Evolutionary conservation across 2,329 filamentous ascomycete genomes (phyloP).

Genomic region (Ophiostoma ips): DNA sequence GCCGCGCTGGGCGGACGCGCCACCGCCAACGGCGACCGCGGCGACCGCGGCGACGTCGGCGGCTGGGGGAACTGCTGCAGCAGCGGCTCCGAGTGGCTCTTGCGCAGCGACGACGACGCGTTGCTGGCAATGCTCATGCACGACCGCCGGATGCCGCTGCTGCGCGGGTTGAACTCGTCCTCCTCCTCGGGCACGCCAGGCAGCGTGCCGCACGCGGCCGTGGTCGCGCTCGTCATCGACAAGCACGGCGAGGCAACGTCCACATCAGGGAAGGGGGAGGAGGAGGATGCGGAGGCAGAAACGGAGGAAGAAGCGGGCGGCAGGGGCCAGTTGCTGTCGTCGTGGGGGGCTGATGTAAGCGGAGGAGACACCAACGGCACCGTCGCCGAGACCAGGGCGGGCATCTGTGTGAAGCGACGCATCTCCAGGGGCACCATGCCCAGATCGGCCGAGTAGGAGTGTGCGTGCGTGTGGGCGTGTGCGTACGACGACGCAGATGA

Average conservation of each 20-base stretch:
- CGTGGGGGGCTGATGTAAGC: slow-evolving; percentile 16
- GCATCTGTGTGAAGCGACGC: slow-evolving; percentile 24
- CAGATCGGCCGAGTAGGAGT: slow-evolving; percentile 17
- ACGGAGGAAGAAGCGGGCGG: too few species aligned
- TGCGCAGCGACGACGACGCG: slow-evolving; percentile 34
- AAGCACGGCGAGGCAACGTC: too few species aligned
- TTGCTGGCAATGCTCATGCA: slow-evolving; percentile 33
- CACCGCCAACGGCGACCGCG: neutral
- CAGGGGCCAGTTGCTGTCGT: slow-evolving; percentile 32
- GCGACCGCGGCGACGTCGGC: neutral
- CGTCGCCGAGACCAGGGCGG: slow-evolving; percentile 14
- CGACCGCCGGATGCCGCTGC: slow-evolving; percentile 20
- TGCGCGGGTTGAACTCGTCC: slow-evolving; percentile 23
- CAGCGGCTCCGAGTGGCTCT: slow-evolving; percentile 41
- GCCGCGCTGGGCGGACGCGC: slow-evolving; percentile 28
- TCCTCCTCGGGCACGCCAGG: slow-evolving; percentile 52
- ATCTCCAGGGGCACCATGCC: slow-evolving; percentile 12
- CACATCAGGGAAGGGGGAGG: too few species aligned
- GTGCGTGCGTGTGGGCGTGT: slow-evolving; percentile 12
- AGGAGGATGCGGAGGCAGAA: too few species aligned
- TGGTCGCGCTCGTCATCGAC: slow-evolving; percentile 4
- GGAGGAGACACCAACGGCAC: neutral
- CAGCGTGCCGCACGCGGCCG: slow-evolving; percentile 29
- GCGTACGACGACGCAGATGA: neutral
- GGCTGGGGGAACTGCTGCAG: slow-evolving; percentile 30